Percentiles rank a stretch among this genome's conserved stretches.
Conservation (phyloP, 1,284 basidiomycete genomes). For the Microbotryomycetes sp. region DNA sequence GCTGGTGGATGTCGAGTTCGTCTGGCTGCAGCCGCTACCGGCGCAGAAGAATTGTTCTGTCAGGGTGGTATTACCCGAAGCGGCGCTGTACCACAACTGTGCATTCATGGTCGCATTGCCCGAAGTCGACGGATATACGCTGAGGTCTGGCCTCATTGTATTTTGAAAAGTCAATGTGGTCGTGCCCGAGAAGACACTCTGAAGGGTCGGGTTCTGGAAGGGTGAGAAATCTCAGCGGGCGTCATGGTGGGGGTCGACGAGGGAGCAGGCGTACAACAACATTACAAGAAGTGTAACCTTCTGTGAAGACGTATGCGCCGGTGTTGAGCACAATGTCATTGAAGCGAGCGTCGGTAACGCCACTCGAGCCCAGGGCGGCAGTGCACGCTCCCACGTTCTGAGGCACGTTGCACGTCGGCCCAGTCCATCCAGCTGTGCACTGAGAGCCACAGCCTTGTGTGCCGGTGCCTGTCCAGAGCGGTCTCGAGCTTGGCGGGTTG, state of each 20-base stretch:
- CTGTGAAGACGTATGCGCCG: constrained; percentile 30
- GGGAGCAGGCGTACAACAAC: constrained; percentile 45
- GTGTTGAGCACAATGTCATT: constrained; percentile 21
- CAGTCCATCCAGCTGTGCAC: constrained; percentile 30
- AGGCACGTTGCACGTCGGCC: constrained; percentile 31
- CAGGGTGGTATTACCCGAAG: constrained; percentile 19
- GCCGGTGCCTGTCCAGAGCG: constrained; percentile 8
- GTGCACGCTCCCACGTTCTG: constrained; percentile 17
- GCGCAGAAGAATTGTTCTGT: constrained; percentile 59
- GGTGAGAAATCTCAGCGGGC: constrained; percentile 30
- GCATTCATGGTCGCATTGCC: constrained; percentile 56
- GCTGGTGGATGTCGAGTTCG: constrained; percentile 40
- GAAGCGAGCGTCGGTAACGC: constrained; percentile 1
- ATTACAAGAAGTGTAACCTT: constrained; percentile 55
- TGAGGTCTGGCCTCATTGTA: constrained; percentile 56
- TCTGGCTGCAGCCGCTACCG: constrained; percentile 62
- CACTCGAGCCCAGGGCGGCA: constrained; percentile 7
- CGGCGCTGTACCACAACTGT: constrained; percentile 60
- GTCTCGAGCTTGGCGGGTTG: constrained; percentile 3
- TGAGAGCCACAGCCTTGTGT: constrained; percentile 22
- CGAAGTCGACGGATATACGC: constrained; percentile 58
- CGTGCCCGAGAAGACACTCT: constrained; percentile 59
- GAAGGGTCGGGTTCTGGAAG: constrained; percentile 64
- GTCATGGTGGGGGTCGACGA: constrained; percentile 42
- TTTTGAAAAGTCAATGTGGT: constrained; percentile 69